These are phyloP conservation scores for Cercophora samala DNA, from an alignment of 495 filamentous ascomycete genomes.

Conservation along the genomic window DNA sequence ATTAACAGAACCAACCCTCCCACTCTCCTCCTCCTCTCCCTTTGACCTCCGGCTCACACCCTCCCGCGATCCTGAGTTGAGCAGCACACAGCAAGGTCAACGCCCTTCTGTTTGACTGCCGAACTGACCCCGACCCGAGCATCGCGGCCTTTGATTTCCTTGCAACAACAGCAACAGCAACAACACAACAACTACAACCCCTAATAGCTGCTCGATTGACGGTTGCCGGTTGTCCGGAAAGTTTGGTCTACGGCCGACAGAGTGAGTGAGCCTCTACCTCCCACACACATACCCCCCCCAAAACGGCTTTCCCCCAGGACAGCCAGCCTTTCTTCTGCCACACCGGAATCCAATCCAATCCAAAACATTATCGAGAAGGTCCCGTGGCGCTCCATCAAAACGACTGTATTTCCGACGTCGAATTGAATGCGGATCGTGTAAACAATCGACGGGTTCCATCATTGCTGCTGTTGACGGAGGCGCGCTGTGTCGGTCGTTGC, in stretches of 20 bases:
- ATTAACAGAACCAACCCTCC: constrained; percentile 37
- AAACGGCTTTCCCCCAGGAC: neutral
- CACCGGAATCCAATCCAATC: neutral
- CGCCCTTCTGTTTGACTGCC: constrained; percentile 22
- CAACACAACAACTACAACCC: too few species aligned
- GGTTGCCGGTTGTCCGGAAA: constrained; percentile 4
- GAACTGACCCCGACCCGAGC: constrained; percentile 6
- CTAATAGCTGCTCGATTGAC: constrained; percentile 22
- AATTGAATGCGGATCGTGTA: constrained; percentile 1
- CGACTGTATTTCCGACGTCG: neutral
- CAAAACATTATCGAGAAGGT: neutral
- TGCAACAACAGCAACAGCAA: too few species aligned
- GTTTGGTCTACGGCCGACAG: constrained; percentile 1
- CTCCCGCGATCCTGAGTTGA: constrained; percentile 21
- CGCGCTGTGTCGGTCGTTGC: neutral
- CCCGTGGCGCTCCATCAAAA: neutral
- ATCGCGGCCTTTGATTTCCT: constrained; percentile 18
- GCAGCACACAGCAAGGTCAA: constrained; percentile 21
- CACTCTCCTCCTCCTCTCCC: constrained; percentile 31
- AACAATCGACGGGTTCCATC: neutral
- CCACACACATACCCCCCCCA: neutral
- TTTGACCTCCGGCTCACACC: constrained; percentile 31
- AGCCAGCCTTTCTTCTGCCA: constrained; percentile 2
- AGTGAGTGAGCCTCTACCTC: constrained; percentile 10
- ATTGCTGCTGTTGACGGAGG: neutral